Evolutionary conservation across 2,329 filamentous ascomycete genomes (phyloP).

Genomic region (Colletotrichum tabaci): DNA sequence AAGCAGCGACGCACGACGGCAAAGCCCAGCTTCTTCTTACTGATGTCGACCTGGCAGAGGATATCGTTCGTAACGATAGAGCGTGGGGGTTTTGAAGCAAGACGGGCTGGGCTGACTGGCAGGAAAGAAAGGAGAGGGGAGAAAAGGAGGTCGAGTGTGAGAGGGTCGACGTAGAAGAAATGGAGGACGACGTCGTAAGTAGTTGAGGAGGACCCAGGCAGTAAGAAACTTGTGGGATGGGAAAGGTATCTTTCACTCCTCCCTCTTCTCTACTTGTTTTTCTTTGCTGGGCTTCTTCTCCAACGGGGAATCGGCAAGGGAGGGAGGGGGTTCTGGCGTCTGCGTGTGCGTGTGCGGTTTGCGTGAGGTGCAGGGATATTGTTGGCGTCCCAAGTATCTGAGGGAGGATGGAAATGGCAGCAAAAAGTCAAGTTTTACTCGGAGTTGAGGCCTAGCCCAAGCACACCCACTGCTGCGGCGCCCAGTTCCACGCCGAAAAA

Average conservation of each 20-base stretch:
- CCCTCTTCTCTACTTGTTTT: conserved; percentile 3
- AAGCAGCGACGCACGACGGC: conserved; percentile 31
- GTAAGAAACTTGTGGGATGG: conserved; percentile 22
- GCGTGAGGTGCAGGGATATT: conserved; percentile 41
- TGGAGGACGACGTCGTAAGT: conserved; percentile 38
- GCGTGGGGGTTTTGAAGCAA: conserved; percentile 3
- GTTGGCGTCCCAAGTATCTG: conserved; percentile 29
- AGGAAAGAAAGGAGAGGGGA: conserved; percentile 2
- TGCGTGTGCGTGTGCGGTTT: conserved; percentile 25
- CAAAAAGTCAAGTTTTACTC: conserved; percentile 9
- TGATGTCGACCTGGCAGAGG: conserved; percentile 31
- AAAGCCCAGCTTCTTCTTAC: conserved; percentile 39
- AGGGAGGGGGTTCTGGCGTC: conserved; percentile 19
- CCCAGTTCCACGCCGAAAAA: conserved; percentile 15
- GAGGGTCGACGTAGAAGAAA: conserved; percentile 36
- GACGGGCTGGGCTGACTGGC: conserved; percentile 14
- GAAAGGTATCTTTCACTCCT: conserved; percentile 17
- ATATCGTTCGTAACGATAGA: conserved; percentile 18
- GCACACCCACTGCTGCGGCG: not conserved
- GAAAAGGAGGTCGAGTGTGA: conserved; percentile 37
- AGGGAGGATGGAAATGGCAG: conserved; percentile 23
- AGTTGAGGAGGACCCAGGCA: conserved; percentile 36
- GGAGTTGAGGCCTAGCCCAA: conserved; percentile 6
- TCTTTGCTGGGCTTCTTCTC: conserved; percentile 12
- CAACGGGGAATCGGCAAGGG: conserved; percentile 40